phyloP scores from a whole-genome alignment of 2,329 filamentous ascomycete genomes.

The Chaetomium globosum region DNA sequence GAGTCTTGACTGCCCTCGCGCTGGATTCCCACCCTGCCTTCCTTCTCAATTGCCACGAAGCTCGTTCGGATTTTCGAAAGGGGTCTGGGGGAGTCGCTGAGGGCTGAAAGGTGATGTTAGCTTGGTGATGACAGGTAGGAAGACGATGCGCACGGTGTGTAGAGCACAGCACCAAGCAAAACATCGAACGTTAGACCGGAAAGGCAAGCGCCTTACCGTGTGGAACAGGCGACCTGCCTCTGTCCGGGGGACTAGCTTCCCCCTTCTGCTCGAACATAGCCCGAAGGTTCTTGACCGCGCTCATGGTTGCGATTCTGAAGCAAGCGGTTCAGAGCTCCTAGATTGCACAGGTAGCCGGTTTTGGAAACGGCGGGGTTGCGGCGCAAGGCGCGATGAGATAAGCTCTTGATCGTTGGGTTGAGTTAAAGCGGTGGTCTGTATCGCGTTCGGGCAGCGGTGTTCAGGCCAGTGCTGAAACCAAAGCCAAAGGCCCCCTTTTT shows the following conservation, averaged over 20 bases:
- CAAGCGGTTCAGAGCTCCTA: conserved; percentile 12
- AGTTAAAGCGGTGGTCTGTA: conserved; percentile 5
- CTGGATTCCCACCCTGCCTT: conserved; percentile 59
- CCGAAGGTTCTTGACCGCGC: conserved; percentile 72
- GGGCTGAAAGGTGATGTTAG: conserved; percentile 38
- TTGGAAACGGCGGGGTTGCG: conserved; percentile 24
- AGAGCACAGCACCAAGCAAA: conserved; percentile 4
- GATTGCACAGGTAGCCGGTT: neutral
- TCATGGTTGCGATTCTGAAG: conserved; percentile 53
- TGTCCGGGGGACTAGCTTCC: conserved; percentile 65
- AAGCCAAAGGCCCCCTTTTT: neutral
- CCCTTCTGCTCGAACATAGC: conserved; percentile 79
- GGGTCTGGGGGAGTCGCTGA: conserved; percentile 60
- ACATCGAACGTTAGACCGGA: neutral
- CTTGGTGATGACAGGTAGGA: neutral
- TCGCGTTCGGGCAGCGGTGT: neutral
- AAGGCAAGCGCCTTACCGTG: conserved; percentile 45
- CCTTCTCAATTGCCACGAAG: conserved; percentile 73
- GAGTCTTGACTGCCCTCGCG: conserved; percentile 51
- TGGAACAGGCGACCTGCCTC: conserved; percentile 67
- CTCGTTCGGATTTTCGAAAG: conserved; percentile 75
- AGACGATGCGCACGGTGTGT: conserved; percentile 18
- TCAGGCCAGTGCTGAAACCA: neutral
- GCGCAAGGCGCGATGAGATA: conserved; percentile 1
- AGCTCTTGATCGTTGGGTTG: neutral